Evolutionary conservation across 2,329 filamentous ascomycete species (phyloP).

Genomic region (Paracoccidioides lutzii): DNA sequence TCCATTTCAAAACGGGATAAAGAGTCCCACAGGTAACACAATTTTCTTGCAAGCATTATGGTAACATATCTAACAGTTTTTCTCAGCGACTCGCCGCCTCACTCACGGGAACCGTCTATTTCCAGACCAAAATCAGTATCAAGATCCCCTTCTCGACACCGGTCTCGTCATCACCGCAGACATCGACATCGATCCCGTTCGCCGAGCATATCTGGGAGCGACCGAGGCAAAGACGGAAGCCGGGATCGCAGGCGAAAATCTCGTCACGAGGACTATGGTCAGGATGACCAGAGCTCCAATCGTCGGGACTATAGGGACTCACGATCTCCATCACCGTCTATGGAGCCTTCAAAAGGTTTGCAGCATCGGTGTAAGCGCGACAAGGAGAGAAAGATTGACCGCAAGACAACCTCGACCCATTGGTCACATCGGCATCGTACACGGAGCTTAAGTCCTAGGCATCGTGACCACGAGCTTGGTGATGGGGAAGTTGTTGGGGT

Average conservation of each 20-base stretch:
- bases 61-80: slow-evolving; percentile 8
- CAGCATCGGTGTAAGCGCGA: slow-evolving; percentile 51
- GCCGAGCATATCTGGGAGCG: slow-evolving; percentile 17
- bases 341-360: slow-evolving; percentile 44
- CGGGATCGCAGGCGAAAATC: slow-evolving; percentile 21
- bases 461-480: slow-evolving; percentile 11
- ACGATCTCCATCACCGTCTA: slow-evolving; percentile 54
- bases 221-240: slow-evolving; percentile 25
- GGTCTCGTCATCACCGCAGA: slow-evolving; percentile 37
- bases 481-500: not conserved
- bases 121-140: slow-evolving; percentile 16
- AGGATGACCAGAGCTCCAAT: slow-evolving; percentile 30
- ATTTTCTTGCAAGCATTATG: not conserved
- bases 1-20: slow-evolving; percentile 5
- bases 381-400: slow-evolving; percentile 33
- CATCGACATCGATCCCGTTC: slow-evolving; percentile 41
- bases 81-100: slow-evolving; percentile 17
- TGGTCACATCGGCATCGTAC: slow-evolving; percentile 40
- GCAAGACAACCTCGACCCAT: slow-evolving; percentile 30
- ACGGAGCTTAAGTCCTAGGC: slow-evolving; percentile 23
- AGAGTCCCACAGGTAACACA: slow-evolving; percentile 20
- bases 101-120: slow-evolving; percentile 23
- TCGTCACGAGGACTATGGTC: slow-evolving; percentile 27
- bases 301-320: slow-evolving; percentile 36
- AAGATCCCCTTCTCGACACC: slow-evolving; percentile 24